Base-by-base conservation (phyloP, 1,284 basidiomycete genomes). In the Tilletia walkeri region DNA sequence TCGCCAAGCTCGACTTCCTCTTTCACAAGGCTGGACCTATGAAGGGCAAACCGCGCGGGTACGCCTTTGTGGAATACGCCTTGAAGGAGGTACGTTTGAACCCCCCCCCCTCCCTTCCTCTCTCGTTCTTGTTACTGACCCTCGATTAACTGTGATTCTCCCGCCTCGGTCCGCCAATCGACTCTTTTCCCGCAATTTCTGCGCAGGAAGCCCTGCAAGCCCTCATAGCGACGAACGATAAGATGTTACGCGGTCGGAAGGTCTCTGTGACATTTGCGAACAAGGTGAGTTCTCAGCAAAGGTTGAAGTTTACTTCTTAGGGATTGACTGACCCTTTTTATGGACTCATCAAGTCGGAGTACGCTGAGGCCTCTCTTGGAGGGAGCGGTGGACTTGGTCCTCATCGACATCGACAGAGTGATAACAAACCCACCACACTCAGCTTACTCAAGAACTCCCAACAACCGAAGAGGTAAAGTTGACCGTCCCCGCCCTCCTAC, bases 31-130 rank as follows among this genome's bases (percentile, higher is more conserved):
- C 90, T 0, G 95, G 95, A 0, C 88, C 90, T 3, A 85, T 90
- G 78, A 93, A 91, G 84, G 95, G 95, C 14, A 95, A 93, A 83
- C 94, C 95, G 1, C 87, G 94, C 20, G 95, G 95, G 2, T 99
- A 95, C 84, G 95, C 94, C 0, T 99, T 98, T 78, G 86, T 99
- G 45, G 93, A 97, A 85, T 97, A 90, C 81, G 87, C 87, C 39
- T 87, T 88, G 66, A 87, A 89, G 84, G 89, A 90, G 85, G 66
- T 67, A 34, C 16, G 66, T 38, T 38, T 30, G 24, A 30, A 45
- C 41, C 14, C 20, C 3, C 48, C n/a, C n/a, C n/a, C n/a, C n/a
- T n/a, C n/a, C n/a, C n/a, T n/a, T n/a, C n/a, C n/a, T n/a, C n/a
- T n/a, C n/a, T 20, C 47, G 16, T 30, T 36, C 3, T n/a, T 36